Base-by-base conservation (phyloP, 495 filamentous ascomycete species). In the Xylaria flabelliformis region DNA sequence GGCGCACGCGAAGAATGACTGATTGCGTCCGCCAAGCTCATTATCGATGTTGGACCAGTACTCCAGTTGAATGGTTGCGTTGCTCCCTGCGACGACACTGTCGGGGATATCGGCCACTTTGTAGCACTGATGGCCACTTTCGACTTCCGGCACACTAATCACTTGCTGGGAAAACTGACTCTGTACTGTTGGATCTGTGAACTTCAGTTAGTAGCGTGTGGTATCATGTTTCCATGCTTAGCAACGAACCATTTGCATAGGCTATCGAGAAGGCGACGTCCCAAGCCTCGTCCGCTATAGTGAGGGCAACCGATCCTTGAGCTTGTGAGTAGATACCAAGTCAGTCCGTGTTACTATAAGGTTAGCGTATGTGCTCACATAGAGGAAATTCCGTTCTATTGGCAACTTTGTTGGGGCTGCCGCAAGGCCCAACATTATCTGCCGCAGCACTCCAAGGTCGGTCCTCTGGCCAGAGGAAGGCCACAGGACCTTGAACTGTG, bases 381-480 rank as follows among this genome's bases (percentile, higher is more conserved):
- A 86, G 75, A 34, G 85, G 85, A 64, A 87, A 87, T 0, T 80
- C 65, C 0, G 85, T 88, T 66, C 85, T 75, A 67, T 85, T 84
- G 3, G 66, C 61, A 4, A 82, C 77, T 0, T 79, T 79, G 24
- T 78, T 77, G 19, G 77, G 73, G 21, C 83, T 85, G 29, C 85
- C 85, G 59, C 85, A 88, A 8, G 85, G 86, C 0, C 80, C 81
- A 13, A 72, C 81, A 69, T 86, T 87, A 68, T 87, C 86, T 24
- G 80, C 67, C 1, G 78, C 76, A 61, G 80, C 82, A 66, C 76
- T 79, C 84, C 85, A 88, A 3, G 75, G 67, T 34, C 86, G 80
- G 73, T 86, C 82, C 8, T 78, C 77, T 4, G 86, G 86, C 86
- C 86, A 88, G 39, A 88, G 74, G 72, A 88, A 87, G 26, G 85